Base-by-base conservation (phyloP, 371 early-diverging fungal genomes). In the Choanephora cucurbitarum region DNA sequence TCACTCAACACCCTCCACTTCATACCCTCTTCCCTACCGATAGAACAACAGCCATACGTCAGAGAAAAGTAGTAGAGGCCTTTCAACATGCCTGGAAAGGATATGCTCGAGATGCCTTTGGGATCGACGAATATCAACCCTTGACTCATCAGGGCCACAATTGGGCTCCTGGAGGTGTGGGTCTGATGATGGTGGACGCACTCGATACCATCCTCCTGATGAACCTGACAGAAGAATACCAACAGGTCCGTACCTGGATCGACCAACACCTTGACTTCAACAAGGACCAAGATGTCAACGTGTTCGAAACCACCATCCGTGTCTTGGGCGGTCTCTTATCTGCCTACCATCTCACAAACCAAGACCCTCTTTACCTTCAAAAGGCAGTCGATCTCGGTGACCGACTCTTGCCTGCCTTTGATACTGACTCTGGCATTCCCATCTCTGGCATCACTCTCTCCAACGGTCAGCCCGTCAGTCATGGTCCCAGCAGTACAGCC, bases 301-400 rank as follows among this genome's bases (percentile, higher is more conserved):
- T 96, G 21, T 98, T 98, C 72, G 98, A 98, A 73, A 92, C 92
- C 14, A 94, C 89, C 0, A 98, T 98, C 51, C 88, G 98, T 1
- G 84, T 94, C 0, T 70, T 98, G 11, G 98, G 98, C 13, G 96
- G 95, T 7, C 67, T 96, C 15, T 64, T 96, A 22, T 85, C 89
- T 28, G 91, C 93, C 0, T 89, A 94, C 60, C 81, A 93, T 53
- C 74, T 93, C 23, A 81, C 87, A 0, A 82, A 81, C 18, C 73
- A 84, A 10, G 91, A 94, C 46, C 34, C 60, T 0, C 24, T 81
- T 8, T 85, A 90, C 46, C 64, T 96, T 46, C 66, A 76, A 18
- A 88, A 88, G 63, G 95, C 96, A 0, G 69, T 75, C 1, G 89
- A 93, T 64, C 77, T 96, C 5, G 96, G 84, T 11, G 86, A 94